Conservation (phyloP, 768 basidiomycete species). For the Thelephora ganbajun region DNA sequence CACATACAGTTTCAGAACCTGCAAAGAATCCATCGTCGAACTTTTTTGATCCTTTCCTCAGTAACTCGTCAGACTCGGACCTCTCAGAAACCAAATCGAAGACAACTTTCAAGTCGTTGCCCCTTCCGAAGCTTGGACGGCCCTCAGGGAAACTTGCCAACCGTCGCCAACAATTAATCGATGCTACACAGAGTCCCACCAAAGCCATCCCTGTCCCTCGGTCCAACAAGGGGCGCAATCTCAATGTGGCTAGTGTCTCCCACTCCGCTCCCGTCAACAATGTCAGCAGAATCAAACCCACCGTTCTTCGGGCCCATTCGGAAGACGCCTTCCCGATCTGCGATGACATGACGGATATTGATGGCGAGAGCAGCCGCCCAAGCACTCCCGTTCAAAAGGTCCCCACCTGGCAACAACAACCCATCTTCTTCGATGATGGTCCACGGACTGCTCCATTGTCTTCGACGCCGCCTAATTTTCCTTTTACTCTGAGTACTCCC, state of each 20-base stretch:
- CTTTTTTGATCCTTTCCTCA: conserved; percentile 34
- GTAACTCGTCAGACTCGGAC: conserved; percentile 28
- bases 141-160: conserved; percentile 46
- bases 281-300: conserved; percentile 20
- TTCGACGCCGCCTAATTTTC: conserved; percentile 20
- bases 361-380: conserved; percentile 27
- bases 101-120: conserved; percentile 11
- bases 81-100: conserved; percentile 16
- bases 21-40: conserved; percentile 17
- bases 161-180: conserved; percentile 28
- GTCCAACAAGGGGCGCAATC: conserved; percentile 8
- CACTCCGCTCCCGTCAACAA: conserved; percentile 29
- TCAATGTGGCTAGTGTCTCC: conserved; percentile 19
- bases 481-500: conserved; percentile 21
- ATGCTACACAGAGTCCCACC: conserved; percentile 24
- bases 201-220: conserved; percentile 40
- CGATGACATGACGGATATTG: conserved; percentile 51
- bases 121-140: conserved; percentile 28
- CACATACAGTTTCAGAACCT: conserved; percentile 9
- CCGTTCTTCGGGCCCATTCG: conserved; percentile 8
- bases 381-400: conserved; percentile 7
- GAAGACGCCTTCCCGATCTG: conserved; percentile 48
- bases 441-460: conserved; percentile 40
- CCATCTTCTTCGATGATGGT: conserved; percentile 21
- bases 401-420: conserved; percentile 19